Evolutionary conservation across 495 filamentous ascomycete species (phyloP).

Genomic region (Penicillium dipodomyicola): DNA sequence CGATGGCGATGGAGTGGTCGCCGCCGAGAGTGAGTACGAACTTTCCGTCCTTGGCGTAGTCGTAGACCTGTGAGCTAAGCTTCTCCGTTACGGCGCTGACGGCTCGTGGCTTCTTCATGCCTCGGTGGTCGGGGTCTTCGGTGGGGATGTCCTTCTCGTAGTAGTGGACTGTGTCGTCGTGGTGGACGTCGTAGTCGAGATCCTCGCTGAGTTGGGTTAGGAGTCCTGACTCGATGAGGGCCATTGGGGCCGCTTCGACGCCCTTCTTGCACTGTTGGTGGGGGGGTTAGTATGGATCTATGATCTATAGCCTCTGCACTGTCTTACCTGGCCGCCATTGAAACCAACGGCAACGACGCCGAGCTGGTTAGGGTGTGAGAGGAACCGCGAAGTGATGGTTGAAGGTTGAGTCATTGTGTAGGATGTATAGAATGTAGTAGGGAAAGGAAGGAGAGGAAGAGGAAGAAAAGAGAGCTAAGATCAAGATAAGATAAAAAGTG

Average conservation of each 20-base stretch:
- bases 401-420: conserved; percentile 63
- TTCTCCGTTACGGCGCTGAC: conserved; percentile 83
- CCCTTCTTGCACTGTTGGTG: conserved; percentile 74
- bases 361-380: conserved; percentile 70
- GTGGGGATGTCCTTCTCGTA: conserved; percentile 75
- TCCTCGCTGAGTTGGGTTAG: conserved; percentile 79
- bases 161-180: conserved; percentile 78
- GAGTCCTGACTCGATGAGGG: conserved; percentile 85
- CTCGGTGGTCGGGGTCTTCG: conserved; percentile 65
- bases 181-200: conserved; percentile 81
- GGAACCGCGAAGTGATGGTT: conserved; percentile 77
- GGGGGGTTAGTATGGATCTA: conserved; percentile 10
- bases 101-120: conserved; percentile 89
- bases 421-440: not conserved
- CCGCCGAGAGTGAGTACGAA: conserved; percentile 92
- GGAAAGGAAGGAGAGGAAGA: too few relatives aligned
- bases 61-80: conserved; percentile 82
- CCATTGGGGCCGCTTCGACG: conserved; percentile 88
- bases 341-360: conserved; percentile 95
- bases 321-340: conserved; percentile 86
- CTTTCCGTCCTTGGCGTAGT: conserved; percentile 78
- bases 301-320: conserved; percentile 10
- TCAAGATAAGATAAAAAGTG: conserved; percentile 30
- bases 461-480: conserved; percentile 3
- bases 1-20: conserved; percentile 96